Base-by-base conservation (phyloP, 768 basidiomycete genomes). In the Mrakia hoshinonis region DNA sequence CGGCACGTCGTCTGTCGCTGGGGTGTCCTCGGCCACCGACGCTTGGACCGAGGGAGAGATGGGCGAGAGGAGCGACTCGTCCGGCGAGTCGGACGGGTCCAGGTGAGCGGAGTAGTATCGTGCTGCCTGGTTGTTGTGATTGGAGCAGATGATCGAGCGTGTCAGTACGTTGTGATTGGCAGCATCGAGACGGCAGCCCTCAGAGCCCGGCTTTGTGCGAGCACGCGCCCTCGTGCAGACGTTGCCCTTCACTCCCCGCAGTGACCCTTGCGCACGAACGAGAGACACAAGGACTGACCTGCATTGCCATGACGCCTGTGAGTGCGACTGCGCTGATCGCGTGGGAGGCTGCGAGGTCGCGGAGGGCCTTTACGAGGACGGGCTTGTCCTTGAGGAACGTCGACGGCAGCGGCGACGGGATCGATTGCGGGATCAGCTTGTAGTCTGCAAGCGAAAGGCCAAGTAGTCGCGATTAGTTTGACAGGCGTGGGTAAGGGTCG, bases 11-110 rank as follows among this genome's bases (percentile, higher is more conserved):
- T 61, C 58, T 11, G 31, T n/a, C 10, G 29, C 6, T 29, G 34
- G 26, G 5, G 46, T 46, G 36, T 93, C 96, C 29, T 81, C 80
- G 9, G 79, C 72, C 11, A 78, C 49, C 6, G 77, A 72, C 24
- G 75, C 73, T 29, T 77, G 76, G 48, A 68, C 55, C 39, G 48
- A 31, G 20, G 71, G 65, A 5, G 71, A 72, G 26, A 54, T 54
- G 18, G 71, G 54, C 9, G 43, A 49, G 26, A 67, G 36, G 22
- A 73, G 51, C 13, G 60, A 49, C 38, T 52, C 49, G 39, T 73
- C 72, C 6, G 65, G 65, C 3, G 49, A 34, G 60, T 68, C 72
- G 10, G 67, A 63, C 2, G 48, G 60, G 61, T 73, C 72, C 9
- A 68, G 62, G 48, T 68, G 58, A 38, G 36, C 47, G 9, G 72